Conservation (phyloP, 2,329 filamentous ascomycete species). For the Chrysosporium keratinophilum region DNA sequence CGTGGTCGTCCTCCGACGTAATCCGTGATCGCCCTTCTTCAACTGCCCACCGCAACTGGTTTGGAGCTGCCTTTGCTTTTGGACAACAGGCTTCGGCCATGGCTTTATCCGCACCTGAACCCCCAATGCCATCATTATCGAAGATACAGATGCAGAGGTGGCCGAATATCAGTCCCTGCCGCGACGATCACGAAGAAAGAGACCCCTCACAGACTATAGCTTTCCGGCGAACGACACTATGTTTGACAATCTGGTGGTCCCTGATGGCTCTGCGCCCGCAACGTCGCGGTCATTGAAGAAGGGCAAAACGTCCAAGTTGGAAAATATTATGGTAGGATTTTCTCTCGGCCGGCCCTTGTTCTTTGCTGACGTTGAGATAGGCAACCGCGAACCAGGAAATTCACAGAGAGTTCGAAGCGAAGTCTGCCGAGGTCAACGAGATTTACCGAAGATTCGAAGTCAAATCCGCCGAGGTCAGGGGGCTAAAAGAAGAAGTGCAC, state of each 20-base stretch:
- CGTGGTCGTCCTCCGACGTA: too few relatives aligned
- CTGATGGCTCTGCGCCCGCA: neutral
- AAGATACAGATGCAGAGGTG: constrained; percentile 3
- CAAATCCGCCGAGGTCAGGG: too few relatives aligned
- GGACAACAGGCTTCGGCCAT: too few relatives aligned
- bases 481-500: constrained; percentile 6
- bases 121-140: neutral
- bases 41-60: too few relatives aligned
- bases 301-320: neutral
- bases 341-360: neutral
- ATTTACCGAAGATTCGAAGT: too few relatives aligned
- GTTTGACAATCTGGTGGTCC: neutral
- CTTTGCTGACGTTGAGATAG: constrained; percentile 10
- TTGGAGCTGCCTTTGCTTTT: too few relatives aligned
- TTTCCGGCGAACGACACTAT: neutral
- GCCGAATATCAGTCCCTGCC: neutral
- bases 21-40: too few relatives aligned
- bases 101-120: too few relatives aligned
- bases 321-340: neutral
- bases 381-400: constrained; percentile 3
- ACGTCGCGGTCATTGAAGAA: neutral
- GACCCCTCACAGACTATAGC: constrained; percentile 1
- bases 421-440: constrained; percentile 1
- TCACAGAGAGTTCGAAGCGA: constrained; percentile 1
- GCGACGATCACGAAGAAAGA: constrained; percentile 2